These are phyloP conservation scores for Backusella tarrabulga DNA, from an alignment of 192 early-diverging fungal genomes.

Conservation along the genomic window DNA sequence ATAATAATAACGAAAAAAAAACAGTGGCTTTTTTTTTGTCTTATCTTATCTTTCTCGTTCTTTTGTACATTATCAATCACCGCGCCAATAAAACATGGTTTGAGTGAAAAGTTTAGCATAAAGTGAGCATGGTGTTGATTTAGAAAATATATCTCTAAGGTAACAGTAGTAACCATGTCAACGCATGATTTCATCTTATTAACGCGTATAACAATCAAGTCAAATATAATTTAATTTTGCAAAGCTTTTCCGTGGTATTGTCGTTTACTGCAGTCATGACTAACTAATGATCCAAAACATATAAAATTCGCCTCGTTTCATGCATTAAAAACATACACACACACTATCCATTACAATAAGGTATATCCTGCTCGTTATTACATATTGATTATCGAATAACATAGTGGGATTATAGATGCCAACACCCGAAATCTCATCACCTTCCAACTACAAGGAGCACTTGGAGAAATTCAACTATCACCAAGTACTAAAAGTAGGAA, in stretches of 20 bases:
- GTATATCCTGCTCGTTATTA: neutral
- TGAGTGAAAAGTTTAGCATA: no score
- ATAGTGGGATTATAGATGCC: neutral
- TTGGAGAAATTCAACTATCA: neutral
- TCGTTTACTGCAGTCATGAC: neutral
- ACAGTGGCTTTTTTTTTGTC: neutral
- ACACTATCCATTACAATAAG: neutral
- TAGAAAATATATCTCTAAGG: no score
- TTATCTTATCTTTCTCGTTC: neutral
- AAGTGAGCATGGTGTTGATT: no score
- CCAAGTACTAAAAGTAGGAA: slow-evolving; percentile 12
- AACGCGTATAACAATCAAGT: no score
- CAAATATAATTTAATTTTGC: no score
- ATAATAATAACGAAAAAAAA: neutral
- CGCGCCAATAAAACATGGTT: neutral
- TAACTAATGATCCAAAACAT: neutral
- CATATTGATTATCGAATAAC: neutral
- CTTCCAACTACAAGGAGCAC: neutral
- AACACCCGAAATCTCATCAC: neutral
- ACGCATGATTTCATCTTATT: no score
- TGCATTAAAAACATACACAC: neutral
- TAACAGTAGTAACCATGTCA: no score
- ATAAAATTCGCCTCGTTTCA: neutral
- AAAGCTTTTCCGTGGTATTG: no score
- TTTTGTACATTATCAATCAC: neutral